Evolutionary conservation across 805 yeast genomes (phyloP).

Genomic region (Ogataea methanolica): DNA sequence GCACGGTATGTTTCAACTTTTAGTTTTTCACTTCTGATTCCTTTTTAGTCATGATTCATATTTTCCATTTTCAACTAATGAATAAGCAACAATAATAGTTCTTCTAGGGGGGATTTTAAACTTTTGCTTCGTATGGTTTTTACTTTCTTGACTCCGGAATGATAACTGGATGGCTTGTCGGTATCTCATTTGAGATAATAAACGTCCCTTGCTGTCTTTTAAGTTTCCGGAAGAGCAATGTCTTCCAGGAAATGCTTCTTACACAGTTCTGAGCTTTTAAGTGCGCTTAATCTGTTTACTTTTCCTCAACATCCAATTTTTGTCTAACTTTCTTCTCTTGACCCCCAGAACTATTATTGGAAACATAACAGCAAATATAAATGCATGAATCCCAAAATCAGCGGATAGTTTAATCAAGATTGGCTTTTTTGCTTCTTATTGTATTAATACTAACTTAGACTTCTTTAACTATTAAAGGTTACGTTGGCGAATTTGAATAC

Average conservation of each 20-base stretch:
- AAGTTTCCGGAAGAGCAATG: constrained; percentile 84
- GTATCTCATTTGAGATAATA: constrained; percentile 32
- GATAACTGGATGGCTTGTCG: constrained; percentile 98
- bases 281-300: constrained; percentile 53
- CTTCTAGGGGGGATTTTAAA: no score
- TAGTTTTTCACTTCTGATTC: background rate
- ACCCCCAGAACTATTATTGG: background rate
- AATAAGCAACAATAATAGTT: no score
- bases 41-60: background rate
- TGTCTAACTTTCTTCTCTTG: background rate
- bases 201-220: constrained; percentile 95
- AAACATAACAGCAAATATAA: no score
- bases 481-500: constrained; percentile 98
- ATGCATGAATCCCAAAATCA: no score
- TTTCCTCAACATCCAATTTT: constrained; percentile 50
- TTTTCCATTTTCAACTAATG: no score
- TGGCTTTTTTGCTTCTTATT: constrained; percentile 19
- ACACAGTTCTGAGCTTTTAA: constrained; percentile 45
- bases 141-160: constrained; percentile 57
- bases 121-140: background rate
- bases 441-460: constrained; percentile 1
- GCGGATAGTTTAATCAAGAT: background rate
- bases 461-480: constrained; percentile 33
- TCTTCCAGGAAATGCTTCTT: constrained; percentile 47
- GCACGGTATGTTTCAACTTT: constrained; percentile 64